A percentile compares a stretch with the other conserved stretches of the same genome.
These are phyloP conservation scores for Trifolium dubium DNA, from an alignment of 306 rosid genomes.

Conservation along the genomic window DNA sequence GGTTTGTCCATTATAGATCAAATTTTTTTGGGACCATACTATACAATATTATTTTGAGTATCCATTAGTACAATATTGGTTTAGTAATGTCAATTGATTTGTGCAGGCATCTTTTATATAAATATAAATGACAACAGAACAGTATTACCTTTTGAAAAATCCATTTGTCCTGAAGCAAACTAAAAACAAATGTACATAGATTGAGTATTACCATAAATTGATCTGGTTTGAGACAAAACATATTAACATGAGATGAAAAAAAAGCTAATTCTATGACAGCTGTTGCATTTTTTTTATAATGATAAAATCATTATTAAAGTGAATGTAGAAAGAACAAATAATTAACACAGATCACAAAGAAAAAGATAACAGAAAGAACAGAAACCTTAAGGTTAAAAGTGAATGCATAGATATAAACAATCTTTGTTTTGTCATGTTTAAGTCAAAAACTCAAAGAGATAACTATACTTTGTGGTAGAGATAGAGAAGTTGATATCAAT, in stretches of 20 bases:
- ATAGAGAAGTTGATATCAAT: not conserved
- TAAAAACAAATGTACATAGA: constrained; percentile 28
- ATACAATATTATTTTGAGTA: not conserved
- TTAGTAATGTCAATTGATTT: constrained; percentile 23
- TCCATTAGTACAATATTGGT: not conserved
- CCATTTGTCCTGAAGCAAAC: constrained; percentile 40
- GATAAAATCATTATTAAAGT: constrained; percentile 6
- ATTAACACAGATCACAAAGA: not conserved
- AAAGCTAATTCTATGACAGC: not conserved
- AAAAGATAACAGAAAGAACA: constrained; percentile 43
- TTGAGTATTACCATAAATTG: constrained; percentile 23
- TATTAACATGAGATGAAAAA: not conserved
- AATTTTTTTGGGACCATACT: not conserved
- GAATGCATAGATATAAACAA: constrained; percentile 28
- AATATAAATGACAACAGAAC: constrained; percentile 29
- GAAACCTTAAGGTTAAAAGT: constrained; percentile 35
- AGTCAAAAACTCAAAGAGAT: not conserved
- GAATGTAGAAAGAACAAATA: not conserved
- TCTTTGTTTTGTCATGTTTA: not conserved
- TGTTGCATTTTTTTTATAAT: not conserved
- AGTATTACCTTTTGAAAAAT: constrained; percentile 12
- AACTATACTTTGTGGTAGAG: not conserved
- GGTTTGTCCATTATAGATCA: not conserved
- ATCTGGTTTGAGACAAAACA: constrained; percentile 3
- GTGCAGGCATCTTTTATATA: constrained; percentile 18